Base-by-base conservation (phyloP, 2,329 filamentous ascomycete genomes). In the Sarocladium kiliense region DNA sequence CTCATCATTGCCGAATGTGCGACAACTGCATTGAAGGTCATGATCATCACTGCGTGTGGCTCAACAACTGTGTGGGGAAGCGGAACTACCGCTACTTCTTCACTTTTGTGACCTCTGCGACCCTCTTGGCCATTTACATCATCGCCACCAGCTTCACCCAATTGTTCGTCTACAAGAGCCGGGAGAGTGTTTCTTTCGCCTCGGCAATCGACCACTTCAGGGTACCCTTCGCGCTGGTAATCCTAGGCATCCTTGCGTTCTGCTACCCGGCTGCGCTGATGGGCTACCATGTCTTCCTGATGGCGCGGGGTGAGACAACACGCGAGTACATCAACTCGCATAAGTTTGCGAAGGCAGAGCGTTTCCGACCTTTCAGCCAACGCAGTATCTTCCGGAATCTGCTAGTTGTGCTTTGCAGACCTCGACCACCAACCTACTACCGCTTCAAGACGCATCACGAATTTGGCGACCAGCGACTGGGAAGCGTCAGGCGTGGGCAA, bases 31-130 rank as follows among this genome's bases (percentile, higher is more conserved):
- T 99, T 58, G 94, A 99, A 71, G 96, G 91, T 0, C 91, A 97
- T 62, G 94, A 99, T 66, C 94, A 99, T 66, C 94, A 99, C 72
- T 99, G 94, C 66, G 92, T 97, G 16, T 99, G 94, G 94, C 82
- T 99, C 60, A 99, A 99, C 74, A 99, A 99, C 70, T 99, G 94
- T 62, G 88, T 99, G 51, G 94, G 94, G 42, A 87, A 93, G 61
- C 89, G 94, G 64, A 99, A 99, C 74, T 99, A 99, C 74, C 90
- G 94, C 60, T 97, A 93, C 71, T 99, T 99, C 72, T 97, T 97
- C 69, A 82, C 88, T 11, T 99, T 97, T 71, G 86, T 99, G 60
- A 84, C 84, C 54, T 85, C 87, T 14, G 85, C 84, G n/a, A 91
- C 90, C 0, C 61, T 97, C 32, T 78, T 97, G 18, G 81, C 86